These are phyloP conservation scores for Ambrosiella beaveri DNA, from an alignment of 2,329 filamentous ascomycete genomes.

Conservation along the genomic window DNA sequence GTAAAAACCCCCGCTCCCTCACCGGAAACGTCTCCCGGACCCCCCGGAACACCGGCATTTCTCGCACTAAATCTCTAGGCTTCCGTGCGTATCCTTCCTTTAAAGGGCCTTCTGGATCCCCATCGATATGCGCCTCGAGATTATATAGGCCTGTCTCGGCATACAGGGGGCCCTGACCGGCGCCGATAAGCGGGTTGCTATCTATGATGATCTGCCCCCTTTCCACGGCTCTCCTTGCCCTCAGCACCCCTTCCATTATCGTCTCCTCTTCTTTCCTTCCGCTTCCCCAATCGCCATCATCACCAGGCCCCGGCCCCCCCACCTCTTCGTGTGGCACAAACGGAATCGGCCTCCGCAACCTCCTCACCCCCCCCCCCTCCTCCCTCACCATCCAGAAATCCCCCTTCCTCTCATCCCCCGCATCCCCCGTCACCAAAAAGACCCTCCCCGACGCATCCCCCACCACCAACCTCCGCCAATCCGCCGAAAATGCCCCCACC, in stretches of 20 bases:
- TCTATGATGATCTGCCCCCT: constrained; percentile 25
- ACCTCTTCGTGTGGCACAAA: constrained; percentile 35
- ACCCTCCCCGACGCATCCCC: constrained; percentile 46
- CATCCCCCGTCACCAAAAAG: constrained; percentile 34
- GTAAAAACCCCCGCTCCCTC: not conserved
- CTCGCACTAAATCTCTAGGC: not conserved
- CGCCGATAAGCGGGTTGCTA: constrained; percentile 32
- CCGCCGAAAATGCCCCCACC: constrained; percentile 39
- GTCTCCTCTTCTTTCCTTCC: not conserved
- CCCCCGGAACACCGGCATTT: not conserved
- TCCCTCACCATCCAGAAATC: constrained; percentile 23
- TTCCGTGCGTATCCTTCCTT: not conserved
- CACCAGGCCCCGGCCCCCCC: constrained; percentile 16
- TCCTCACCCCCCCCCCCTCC: constrained; percentile 17
- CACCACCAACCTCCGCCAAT: constrained; percentile 36
- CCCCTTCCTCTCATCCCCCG: constrained; percentile 23
- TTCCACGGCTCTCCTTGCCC: constrained; percentile 22
- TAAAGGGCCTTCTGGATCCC: constrained; percentile 19
- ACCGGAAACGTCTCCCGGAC: not conserved
- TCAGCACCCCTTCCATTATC: constrained; percentile 15
- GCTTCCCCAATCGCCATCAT: no score
- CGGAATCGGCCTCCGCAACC: constrained; percentile 28
- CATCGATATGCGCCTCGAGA: constrained; percentile 29
- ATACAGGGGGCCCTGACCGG: constrained; percentile 39
- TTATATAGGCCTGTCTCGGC: constrained; percentile 28